These are phyloP conservation scores for Lagenaria siceraria DNA, from an alignment of 306 rosid genomes.

Conservation along the genomic window DNA sequence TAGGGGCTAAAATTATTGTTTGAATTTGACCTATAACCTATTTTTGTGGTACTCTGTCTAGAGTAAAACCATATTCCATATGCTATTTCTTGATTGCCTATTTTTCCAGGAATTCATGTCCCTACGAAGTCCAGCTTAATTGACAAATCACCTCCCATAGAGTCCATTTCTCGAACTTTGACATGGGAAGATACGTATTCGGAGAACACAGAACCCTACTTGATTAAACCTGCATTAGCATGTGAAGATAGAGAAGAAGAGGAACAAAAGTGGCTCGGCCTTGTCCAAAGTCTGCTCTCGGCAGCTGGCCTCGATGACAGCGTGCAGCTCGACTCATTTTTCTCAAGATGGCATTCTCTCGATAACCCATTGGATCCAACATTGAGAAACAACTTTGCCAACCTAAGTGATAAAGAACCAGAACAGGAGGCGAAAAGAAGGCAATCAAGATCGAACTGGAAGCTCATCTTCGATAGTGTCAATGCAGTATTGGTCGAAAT, in stretches of 20 bases:
- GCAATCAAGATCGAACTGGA: constrained; percentile 53
- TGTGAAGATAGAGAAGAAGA: constrained; percentile 38
- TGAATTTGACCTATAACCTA: background rate
- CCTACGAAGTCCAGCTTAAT: constrained; percentile 56
- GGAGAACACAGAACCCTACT: constrained; percentile 33
- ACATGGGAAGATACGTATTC: constrained; percentile 64
- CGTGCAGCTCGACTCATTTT: constrained; percentile 18
- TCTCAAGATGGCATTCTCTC: constrained; percentile 51
- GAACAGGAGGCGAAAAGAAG: constrained; percentile 61
- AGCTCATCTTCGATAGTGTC: constrained; percentile 69
- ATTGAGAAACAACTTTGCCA: constrained; percentile 56
- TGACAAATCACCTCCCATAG: constrained; percentile 95
- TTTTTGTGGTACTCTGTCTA: background rate
- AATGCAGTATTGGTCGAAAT: constrained; percentile 48
- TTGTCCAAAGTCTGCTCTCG: constrained; percentile 52
- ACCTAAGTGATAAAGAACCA: constrained; percentile 33
- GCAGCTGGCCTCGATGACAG: constrained; percentile 50
- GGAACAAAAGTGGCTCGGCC: constrained; percentile 52
- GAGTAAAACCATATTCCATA: background rate
- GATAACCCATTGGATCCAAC: constrained; percentile 77
- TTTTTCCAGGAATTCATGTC: constrained; percentile 25
- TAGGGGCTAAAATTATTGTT: background rate
- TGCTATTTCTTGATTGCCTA: constrained; percentile 1
- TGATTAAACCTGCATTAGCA: constrained; percentile 33
- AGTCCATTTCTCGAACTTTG: constrained; percentile 69